Evolutionary conservation across 2,329 filamentous ascomycete species (phyloP).

Genomic region (Remersonia thermophila): DNA sequence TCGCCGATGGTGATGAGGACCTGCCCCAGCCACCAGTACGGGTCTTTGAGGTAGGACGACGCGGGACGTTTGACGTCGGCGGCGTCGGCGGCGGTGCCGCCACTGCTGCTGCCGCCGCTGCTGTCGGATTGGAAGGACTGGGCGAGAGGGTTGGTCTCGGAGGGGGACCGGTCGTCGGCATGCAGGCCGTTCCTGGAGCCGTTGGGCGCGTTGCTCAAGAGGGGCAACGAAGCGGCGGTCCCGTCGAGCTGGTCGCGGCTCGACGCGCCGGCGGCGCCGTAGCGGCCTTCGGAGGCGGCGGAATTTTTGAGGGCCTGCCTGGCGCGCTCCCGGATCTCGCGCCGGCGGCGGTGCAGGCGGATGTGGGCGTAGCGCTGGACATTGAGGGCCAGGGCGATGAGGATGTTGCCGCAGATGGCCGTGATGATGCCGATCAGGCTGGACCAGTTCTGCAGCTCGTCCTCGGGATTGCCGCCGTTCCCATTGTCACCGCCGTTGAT

Average conservation of each 20-base stretch:
- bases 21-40: conserved; percentile 94
- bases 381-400: conserved; percentile 92
- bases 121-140: conserved; percentile 36
- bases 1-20: conserved; percentile 87
- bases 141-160: conserved; percentile 40
- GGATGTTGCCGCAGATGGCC: conserved; percentile 80
- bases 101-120: conserved; percentile 22
- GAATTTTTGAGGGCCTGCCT: conserved; percentile 40
- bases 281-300: conserved; percentile 25
- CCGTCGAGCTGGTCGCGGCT: conserved; percentile 10
- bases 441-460: conserved; percentile 61
- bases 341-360: conserved; percentile 59
- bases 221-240: background rate
- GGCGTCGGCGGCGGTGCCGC: conserved; percentile 17
- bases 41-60: conserved; percentile 73
- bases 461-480: conserved; percentile 25
- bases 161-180: conserved; percentile 21
- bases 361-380: conserved; percentile 94
- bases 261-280: conserved; percentile 30
- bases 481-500: conserved; percentile 10
- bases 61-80: conserved; percentile 24
- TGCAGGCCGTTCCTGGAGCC: too few species aligned
- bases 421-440: conserved; percentile 90
- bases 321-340: conserved; percentile 42
- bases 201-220: too few species aligned